Conservation (phyloP, 176 grass and related monocot species). For the Ampelocalamus luodianensis region DNA sequence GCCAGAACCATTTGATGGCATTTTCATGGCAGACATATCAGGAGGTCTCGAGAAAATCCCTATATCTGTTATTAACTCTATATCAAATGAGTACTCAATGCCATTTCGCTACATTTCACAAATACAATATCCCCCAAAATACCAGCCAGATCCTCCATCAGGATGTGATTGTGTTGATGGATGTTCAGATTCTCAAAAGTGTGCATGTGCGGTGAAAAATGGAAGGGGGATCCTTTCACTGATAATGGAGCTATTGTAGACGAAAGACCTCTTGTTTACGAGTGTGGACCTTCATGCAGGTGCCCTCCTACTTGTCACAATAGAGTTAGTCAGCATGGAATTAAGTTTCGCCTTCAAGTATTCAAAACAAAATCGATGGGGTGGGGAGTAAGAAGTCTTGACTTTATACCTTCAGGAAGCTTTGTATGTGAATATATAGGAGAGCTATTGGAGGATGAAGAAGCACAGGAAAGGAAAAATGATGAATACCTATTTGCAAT, state of each 20-base stretch:
- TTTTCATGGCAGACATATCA: conserved; percentile 60
- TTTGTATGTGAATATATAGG: conserved; percentile 77
- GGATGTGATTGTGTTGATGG: conserved; percentile 65
- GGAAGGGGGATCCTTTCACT: conserved; percentile 53
- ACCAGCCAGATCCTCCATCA: conserved; percentile 35
- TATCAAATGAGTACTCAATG: conserved; percentile 44
- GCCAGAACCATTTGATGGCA: conserved; percentile 35
- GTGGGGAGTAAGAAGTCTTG: conserved; percentile 65
- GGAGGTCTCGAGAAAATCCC: conserved; percentile 61
- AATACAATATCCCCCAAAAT: conserved; percentile 48
- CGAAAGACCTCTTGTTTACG: conserved; percentile 58
- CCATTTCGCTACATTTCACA: conserved; percentile 55
- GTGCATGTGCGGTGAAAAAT: conserved; percentile 69
- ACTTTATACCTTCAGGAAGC: conserved; percentile 54
- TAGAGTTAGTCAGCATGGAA: conserved; percentile 57
- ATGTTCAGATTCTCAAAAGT: conserved; percentile 53
- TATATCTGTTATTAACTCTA: conserved; percentile 63
- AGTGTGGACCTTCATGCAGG: conserved; percentile 62
- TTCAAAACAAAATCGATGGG: conserved; percentile 58
- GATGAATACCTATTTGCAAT: conserved; percentile 65
- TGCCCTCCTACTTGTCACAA: conserved; percentile 57
- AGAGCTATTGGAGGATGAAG: conserved; percentile 54
- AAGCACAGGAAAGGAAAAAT: conserved; percentile 53
- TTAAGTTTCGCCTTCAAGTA: conserved; percentile 56
- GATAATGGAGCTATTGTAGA: conserved; percentile 47